A percentile compares a stretch with the other conserved stretches of the same genome.
These are phyloP conservation scores for Fonsecaea pedrosoi DNA, from an alignment of 2,329 filamentous ascomycete species.

Conservation along the genomic window DNA sequence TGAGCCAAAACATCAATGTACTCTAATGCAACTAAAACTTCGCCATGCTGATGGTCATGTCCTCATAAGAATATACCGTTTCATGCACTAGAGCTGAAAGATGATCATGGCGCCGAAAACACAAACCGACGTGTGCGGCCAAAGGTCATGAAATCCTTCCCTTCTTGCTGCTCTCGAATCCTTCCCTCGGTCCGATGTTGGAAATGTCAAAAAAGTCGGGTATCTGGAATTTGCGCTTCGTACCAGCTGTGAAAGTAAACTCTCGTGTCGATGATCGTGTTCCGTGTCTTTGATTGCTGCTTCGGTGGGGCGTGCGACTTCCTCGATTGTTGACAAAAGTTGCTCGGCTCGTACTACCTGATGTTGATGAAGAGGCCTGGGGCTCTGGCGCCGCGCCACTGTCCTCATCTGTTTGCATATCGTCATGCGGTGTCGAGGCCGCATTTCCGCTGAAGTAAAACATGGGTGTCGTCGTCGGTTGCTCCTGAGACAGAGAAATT, in stretches of 20 bases:
- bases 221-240: constrained; percentile 56
- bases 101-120: constrained; percentile 14
- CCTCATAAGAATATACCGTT: constrained; percentile 28
- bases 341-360: constrained; percentile 47
- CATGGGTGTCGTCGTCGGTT: constrained; percentile 26
- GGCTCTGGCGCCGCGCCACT: constrained; percentile 30
- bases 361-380: constrained; percentile 40
- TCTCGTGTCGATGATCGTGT: constrained; percentile 48
- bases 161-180: constrained; percentile 50
- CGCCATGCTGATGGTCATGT: constrained; percentile 36
- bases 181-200: constrained; percentile 51
- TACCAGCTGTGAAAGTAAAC: constrained; percentile 50
- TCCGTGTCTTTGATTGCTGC: constrained; percentile 48
- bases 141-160: constrained; percentile 49
- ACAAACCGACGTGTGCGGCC: constrained; percentile 3
- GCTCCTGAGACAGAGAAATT: constrained; percentile 20
- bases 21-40: constrained; percentile 27
- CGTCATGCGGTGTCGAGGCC: constrained; percentile 37
- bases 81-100: constrained; percentile 11
- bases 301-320: constrained; percentile 49
- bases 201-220: constrained; percentile 59
- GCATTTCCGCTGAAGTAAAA: constrained; percentile 34
- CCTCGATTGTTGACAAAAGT: constrained; percentile 53
- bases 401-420: constrained; percentile 52
- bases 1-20: constrained; percentile 24